Conservation (phyloP, 2,329 filamentous ascomycete species). For the Leptographium radiaticola region DNA sequence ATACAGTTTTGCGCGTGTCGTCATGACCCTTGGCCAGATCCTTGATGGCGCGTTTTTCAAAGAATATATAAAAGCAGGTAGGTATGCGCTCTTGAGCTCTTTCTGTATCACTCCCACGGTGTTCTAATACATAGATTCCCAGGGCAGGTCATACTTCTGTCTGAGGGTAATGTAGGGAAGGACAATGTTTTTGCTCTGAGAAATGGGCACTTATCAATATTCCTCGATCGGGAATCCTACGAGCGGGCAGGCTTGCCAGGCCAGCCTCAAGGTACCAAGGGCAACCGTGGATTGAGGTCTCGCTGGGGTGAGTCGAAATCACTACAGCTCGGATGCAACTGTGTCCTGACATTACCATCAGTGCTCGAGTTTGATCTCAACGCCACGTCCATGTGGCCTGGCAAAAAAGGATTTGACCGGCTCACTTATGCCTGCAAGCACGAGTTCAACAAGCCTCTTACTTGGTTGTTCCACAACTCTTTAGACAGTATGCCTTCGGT, state of each 20-base stretch:
- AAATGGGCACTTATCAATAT: constrained; percentile 60
- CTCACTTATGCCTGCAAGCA: constrained; percentile 68
- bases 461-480: constrained; percentile 66
- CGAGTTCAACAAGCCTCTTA: constrained; percentile 52
- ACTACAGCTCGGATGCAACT: too few relatives aligned
- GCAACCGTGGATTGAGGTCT: constrained; percentile 46
- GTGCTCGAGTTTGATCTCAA: constrained; percentile 68
- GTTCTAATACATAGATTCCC: background rate
- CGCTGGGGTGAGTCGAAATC: constrained; percentile 50
- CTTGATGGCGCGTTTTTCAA: constrained; percentile 66
- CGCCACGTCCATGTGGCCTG: constrained; percentile 62
- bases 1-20: constrained; percentile 51
- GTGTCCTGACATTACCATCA: constrained; percentile 19
- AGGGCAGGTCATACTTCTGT: constrained; percentile 77
- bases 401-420: constrained; percentile 72
- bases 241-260: constrained; percentile 73
- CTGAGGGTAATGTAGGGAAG: constrained; percentile 56
- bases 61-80: constrained; percentile 71
- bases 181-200: constrained; percentile 61
- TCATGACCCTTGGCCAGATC: constrained; percentile 59
- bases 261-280: constrained; percentile 47
- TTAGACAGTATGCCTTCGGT: constrained; percentile 26
- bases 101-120: background rate
- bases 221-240: constrained; percentile 69
- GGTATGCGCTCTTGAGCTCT: background rate